These are phyloP conservation scores for Eucalyptus erythrocorys DNA, from an alignment of 345 rosid species.

Conservation along the genomic window DNA sequence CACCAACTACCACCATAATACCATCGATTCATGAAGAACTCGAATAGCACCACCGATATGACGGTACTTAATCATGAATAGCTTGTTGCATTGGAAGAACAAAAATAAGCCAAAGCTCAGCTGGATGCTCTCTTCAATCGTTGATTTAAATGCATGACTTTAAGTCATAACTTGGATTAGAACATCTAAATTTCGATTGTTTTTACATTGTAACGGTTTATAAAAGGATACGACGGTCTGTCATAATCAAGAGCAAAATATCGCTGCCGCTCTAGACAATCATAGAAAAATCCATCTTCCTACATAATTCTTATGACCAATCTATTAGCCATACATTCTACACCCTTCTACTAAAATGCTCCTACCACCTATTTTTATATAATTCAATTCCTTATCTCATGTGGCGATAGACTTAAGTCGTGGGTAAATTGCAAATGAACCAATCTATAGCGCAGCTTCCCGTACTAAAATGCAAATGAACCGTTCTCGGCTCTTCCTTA, in stretches of 20 bases:
- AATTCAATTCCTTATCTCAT: neutral
- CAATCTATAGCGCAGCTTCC: neutral
- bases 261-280: accelerated
- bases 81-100: neutral
- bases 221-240: accelerated
- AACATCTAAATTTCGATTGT: neutral
- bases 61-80: neutral
- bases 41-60: neutral
- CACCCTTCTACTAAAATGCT: neutral
- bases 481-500: neutral
- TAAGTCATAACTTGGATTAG: too few relatives aligned
- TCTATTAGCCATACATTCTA: neutral
- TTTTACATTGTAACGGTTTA: accelerated
- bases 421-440: neutral
- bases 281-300: neutral
- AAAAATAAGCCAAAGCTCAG: neutral
- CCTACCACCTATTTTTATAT: neutral
- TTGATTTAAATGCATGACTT: neutral
- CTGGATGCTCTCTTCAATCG: neutral
- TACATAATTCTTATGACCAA: neutral
- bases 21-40: neutral
- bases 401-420: neutral
- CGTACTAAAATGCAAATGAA: neutral
- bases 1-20: too few relatives aligned
- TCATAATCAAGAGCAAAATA: neutral